phyloP scores from a whole-genome alignment of 805 yeast species.

The Cyberlindnera xylosilytica region DNA sequence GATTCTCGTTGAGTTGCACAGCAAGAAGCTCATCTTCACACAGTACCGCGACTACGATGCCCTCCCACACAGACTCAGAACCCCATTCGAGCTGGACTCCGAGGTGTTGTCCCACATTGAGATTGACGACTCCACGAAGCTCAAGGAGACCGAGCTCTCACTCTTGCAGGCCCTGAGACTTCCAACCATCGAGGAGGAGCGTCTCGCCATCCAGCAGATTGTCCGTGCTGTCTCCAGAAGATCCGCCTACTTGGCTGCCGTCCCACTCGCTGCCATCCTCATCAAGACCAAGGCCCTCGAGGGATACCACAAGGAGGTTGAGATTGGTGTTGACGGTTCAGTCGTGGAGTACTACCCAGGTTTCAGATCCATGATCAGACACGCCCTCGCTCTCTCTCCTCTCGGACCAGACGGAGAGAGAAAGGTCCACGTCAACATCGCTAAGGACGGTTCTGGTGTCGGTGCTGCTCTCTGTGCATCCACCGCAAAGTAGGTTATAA shows the following conservation, averaged over 20 bases:
- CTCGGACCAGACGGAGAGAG: slow-evolving; percentile 74
- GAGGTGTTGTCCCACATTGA: slow-evolving; percentile 85
- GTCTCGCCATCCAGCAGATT: slow-evolving; percentile 65
- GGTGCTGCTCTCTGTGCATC: slow-evolving; percentile 90
- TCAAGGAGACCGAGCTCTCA: slow-evolving; percentile 67
- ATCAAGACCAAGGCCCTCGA: slow-evolving; percentile 62
- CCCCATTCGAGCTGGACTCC: slow-evolving; percentile 76
- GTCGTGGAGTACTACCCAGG: slow-evolving; percentile 93
- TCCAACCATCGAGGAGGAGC: slow-evolving; percentile 69
- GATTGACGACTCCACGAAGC: slow-evolving; percentile 74
- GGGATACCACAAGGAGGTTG: slow-evolving; percentile 69
- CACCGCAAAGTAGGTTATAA: slow-evolving; percentile 5
- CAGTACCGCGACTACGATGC: slow-evolving; percentile 43
- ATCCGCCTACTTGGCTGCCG: slow-evolving; percentile 87
- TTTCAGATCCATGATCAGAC: slow-evolving; percentile 74
- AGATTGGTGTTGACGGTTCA: slow-evolving; percentile 94
- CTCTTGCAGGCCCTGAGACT: slow-evolving; percentile 64
- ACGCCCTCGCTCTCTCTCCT: slow-evolving; percentile 67
- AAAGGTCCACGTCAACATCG: slow-evolving; percentile 71
- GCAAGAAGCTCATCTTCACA: slow-evolving; percentile 53
- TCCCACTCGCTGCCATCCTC: slow-evolving; percentile 83
- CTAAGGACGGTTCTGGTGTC: slow-evolving; percentile 95
- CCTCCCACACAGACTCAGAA: slow-evolving; percentile 58
- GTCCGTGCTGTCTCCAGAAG: slow-evolving; percentile 81
- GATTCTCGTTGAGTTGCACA: slow-evolving; percentile 64